Conservation (phyloP, 768 basidiomycete genomes). For the Cubamyces sp. region DNA sequence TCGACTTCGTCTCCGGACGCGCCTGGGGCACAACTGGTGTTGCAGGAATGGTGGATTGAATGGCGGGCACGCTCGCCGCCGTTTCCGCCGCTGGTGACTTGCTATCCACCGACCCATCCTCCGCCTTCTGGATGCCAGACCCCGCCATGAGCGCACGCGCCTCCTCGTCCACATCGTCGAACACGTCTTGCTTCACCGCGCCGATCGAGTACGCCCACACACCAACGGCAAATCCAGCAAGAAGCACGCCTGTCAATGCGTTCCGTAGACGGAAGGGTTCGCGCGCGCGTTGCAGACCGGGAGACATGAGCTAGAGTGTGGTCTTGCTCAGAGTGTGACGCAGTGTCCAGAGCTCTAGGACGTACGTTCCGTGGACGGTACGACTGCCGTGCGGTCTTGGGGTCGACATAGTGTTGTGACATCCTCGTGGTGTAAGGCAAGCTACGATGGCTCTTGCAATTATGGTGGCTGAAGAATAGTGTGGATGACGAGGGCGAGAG, state of each 20-base stretch:
- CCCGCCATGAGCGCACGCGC: slow-evolving; percentile 55
- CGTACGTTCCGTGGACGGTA: slow-evolving; percentile 46
- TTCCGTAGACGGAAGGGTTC: slow-evolving; percentile 82
- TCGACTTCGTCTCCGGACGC: slow-evolving; percentile 1
- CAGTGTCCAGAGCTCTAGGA: neutral
- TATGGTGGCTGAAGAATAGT: no score
- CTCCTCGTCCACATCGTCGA: slow-evolving; percentile 84
- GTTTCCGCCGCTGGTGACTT: slow-evolving; percentile 24
- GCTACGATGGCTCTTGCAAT: neutral
- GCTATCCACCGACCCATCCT: slow-evolving; percentile 38
- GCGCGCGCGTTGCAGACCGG: slow-evolving; percentile 85
- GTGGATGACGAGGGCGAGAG: no score
- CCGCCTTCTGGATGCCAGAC: slow-evolving; percentile 30
- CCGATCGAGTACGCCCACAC: slow-evolving; percentile 94
- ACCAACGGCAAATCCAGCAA: slow-evolving; percentile 75
- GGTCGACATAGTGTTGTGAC: slow-evolving; percentile 41
- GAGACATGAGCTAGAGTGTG: slow-evolving; percentile 74
- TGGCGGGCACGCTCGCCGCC: no score
- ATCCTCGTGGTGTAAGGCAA: slow-evolving; percentile 26
- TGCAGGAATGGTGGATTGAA: slow-evolving; percentile 1
- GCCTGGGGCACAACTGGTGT: neutral
- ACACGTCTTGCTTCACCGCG: slow-evolving; percentile 93
- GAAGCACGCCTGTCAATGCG: slow-evolving; percentile 70
- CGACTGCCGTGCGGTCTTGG: slow-evolving; percentile 39
- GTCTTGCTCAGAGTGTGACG: neutral